phyloP scores from a whole-genome alignment of 2,329 filamentous ascomycete genomes.

The Nemania serpens region DNA sequence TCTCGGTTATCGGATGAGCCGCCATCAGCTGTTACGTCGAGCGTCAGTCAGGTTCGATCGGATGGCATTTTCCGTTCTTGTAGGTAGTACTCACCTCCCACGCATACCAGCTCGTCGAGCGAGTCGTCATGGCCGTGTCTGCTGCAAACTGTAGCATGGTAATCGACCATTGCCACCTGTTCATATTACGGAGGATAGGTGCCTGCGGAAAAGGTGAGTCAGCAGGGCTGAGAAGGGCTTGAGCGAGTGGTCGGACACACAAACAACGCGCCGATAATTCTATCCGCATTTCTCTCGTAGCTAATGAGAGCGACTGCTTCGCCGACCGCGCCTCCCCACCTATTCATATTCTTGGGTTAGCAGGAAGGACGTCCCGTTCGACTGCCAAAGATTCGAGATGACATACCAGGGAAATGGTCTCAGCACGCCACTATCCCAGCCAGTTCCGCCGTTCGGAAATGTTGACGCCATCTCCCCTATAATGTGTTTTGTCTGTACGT shows the following conservation, averaged over 20 bases:
- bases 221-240: not conserved
- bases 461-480: conserved; percentile 56
- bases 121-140: conserved; percentile 53
- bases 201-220: conserved; percentile 40
- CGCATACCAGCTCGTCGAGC: conserved; percentile 55
- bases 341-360: conserved; percentile 18
- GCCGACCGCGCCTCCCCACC: conserved; percentile 63
- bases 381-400: not conserved
- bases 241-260: conserved; percentile 29
- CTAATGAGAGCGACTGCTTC: conserved; percentile 70
- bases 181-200: conserved; percentile 54
- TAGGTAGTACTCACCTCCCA: conserved; percentile 44
- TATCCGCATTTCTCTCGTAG: conserved; percentile 67
- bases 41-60: not conserved
- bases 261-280: conserved; percentile 58
- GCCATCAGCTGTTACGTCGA: conserved; percentile 48
- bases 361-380: not conserved
- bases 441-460: conserved; percentile 56
- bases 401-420: conserved; percentile 52
- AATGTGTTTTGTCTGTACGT: conserved; percentile 40
- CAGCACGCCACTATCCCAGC: conserved; percentile 50
- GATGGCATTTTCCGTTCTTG: not conserved
- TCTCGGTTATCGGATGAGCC: conserved; percentile 50
- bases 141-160: conserved; percentile 56
- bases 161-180: conserved; percentile 57